These are phyloP conservation scores for Botrytis aclada DNA, from an alignment of 2,329 filamentous ascomycete species.

Conservation along the genomic window DNA sequence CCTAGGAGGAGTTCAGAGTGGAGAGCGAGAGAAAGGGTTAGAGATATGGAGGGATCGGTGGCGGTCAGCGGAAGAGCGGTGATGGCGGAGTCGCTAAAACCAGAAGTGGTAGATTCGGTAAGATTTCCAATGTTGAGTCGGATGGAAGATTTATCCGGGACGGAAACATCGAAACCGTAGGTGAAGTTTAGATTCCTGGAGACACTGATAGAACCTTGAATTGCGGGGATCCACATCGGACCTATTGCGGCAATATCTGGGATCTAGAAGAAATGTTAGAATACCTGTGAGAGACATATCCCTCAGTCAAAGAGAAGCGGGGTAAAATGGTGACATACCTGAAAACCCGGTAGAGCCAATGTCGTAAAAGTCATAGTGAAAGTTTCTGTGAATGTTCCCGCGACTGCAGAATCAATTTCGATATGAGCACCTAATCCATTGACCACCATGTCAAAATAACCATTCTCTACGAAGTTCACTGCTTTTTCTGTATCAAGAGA, in stretches of 20 bases:
- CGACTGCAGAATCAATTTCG: conserved; percentile 3
- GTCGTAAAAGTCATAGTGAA: not conserved
- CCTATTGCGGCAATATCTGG: conserved; percentile 5
- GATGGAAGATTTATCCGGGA: not conserved
- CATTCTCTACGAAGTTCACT: conserved; percentile 11
- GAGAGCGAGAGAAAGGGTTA: conserved; percentile 3
- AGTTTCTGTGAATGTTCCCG: not conserved
- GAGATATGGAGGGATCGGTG: not conserved
- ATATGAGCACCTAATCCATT: conserved; percentile 18
- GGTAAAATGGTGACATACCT: not conserved
- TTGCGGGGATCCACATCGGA: not conserved
- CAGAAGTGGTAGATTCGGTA: not conserved
- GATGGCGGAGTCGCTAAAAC: not conserved
- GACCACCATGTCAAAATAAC: conserved; percentile 1
- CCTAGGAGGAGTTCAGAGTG: conserved; percentile 12
- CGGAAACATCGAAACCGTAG: conserved; percentile 8
- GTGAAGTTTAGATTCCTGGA: conserved; percentile 1
- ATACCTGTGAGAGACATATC: not conserved
- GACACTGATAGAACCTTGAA: not conserved
- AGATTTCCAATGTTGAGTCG: conserved; percentile 4
- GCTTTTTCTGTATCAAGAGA: not conserved
- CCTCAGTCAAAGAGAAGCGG: not conserved
- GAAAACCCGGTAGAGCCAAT: conserved; percentile 7
- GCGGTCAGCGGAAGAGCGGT: conserved; percentile 7
- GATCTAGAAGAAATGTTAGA: not conserved